These are phyloP conservation scores for Avena atlantica DNA, from an alignment of 176 grass and related monocot species.

Conservation along the genomic window DNA sequence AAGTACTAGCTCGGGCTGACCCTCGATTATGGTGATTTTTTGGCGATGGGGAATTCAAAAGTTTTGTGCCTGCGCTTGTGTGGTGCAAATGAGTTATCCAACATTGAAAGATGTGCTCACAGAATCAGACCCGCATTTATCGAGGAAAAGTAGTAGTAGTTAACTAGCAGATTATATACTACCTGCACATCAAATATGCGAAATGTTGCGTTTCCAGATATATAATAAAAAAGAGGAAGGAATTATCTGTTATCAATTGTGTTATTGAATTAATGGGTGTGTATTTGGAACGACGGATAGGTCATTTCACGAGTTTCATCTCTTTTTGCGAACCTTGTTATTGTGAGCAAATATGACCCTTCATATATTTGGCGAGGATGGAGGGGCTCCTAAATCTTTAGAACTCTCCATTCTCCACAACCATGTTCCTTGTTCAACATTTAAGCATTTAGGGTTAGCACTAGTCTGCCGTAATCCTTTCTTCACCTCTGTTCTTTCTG, in stretches of 20 bases:
- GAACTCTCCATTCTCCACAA: not conserved
- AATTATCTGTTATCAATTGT: not conserved
- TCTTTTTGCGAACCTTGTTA: not conserved
- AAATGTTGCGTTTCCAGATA: not conserved
- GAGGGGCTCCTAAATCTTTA: not conserved
- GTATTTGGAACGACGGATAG: not conserved
- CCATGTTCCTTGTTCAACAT: not conserved
- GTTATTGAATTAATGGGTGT: not conserved
- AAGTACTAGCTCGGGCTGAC: no score
- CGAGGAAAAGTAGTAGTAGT: not conserved
- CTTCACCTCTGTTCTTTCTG: no score
- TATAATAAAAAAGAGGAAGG: no score
- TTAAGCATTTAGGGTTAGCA: not conserved
- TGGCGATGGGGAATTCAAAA: no score
- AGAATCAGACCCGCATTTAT: not conserved
- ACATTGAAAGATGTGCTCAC: not conserved
- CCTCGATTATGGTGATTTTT: no score
- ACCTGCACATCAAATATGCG: not conserved
- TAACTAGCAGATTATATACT: not conserved
- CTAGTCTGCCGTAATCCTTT: no score
- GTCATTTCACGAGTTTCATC: not conserved
- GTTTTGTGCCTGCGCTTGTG: not conserved
- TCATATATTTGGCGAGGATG: not conserved
- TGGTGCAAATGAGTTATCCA: not conserved
- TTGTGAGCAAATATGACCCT: not conserved